phyloP scores from a whole-genome alignment of 2,329 filamentous ascomycete species.

The Boeremia exigua region DNA sequence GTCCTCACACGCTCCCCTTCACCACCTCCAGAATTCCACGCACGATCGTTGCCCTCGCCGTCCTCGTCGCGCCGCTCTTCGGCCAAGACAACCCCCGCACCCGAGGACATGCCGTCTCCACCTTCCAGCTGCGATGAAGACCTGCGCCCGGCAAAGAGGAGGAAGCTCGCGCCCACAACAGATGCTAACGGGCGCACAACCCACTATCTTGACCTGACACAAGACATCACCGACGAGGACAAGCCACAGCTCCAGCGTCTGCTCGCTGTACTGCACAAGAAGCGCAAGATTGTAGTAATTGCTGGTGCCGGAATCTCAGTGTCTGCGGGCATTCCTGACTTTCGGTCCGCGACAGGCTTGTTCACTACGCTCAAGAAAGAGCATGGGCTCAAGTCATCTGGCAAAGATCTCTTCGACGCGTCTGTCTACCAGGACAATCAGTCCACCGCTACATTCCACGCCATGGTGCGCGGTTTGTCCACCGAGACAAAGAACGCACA shows the following conservation, averaged over 20 bases:
- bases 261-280: slow-evolving; percentile 77
- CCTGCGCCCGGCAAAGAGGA: slow-evolving; percentile 76
- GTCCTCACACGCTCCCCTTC: slow-evolving; percentile 39
- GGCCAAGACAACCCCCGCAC: slow-evolving; percentile 53
- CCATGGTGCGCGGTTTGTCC: slow-evolving; percentile 91
- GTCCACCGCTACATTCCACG: slow-evolving; percentile 89
- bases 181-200: slow-evolving; percentile 73
- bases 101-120: slow-evolving; percentile 53
- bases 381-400: slow-evolving; percentile 90
- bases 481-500: slow-evolving; percentile 76
- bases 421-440: slow-evolving; percentile 94
- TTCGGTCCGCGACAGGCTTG: slow-evolving; percentile 87
- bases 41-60: slow-evolving; percentile 44
- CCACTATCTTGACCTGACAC: slow-evolving; percentile 76
- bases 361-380: slow-evolving; percentile 85
- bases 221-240: slow-evolving; percentile 62
- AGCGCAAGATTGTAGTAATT: slow-evolving; percentile 96
- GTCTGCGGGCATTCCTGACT: slow-evolving; percentile 95
- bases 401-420: slow-evolving; percentile 95
- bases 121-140: slow-evolving; percentile 64
- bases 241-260: slow-evolving; percentile 71
- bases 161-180: slow-evolving; percentile 55
- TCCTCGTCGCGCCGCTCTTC: slow-evolving; percentile 56
- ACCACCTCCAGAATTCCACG: slow-evolving; percentile 40
- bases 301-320: slow-evolving; percentile 97